Conservation (phyloP, 2,329 filamentous ascomycete genomes). For the Botrytis pseudocinerea region DNA sequence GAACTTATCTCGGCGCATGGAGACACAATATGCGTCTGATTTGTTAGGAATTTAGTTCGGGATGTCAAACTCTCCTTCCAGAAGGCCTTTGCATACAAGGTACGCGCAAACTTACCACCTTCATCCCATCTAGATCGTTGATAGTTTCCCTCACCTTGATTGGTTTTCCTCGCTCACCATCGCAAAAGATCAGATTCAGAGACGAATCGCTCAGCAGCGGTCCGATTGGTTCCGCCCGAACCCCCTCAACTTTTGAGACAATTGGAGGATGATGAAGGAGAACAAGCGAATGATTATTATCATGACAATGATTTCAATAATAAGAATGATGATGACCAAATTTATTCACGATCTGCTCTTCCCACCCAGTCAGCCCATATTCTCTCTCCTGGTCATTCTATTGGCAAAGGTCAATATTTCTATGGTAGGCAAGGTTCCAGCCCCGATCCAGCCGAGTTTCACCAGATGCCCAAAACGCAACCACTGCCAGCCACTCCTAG, state of each 20-base stretch:
- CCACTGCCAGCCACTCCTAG: conserved; percentile 27
- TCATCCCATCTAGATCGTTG: neutral
- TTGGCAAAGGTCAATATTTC: conserved; percentile 27
- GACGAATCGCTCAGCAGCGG: conserved; percentile 30
- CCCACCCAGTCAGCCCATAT: conserved; percentile 40
- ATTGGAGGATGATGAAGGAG: conserved; percentile 15
- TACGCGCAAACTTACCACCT: conserved; percentile 15
- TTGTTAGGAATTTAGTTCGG: conserved; percentile 28
- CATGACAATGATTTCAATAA: conserved; percentile 21
- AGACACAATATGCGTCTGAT: conserved; percentile 25
- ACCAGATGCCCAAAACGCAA: conserved; percentile 32
- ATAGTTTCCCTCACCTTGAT: conserved; percentile 17
- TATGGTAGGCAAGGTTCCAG: conserved; percentile 27
- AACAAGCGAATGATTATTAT: conserved; percentile 1
- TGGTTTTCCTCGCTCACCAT: conserved; percentile 18
- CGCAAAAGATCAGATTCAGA: conserved; percentile 33
- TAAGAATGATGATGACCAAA: conserved; percentile 31
- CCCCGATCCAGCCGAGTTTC: conserved; percentile 37
- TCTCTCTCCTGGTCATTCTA: conserved; percentile 30
- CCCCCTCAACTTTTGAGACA: conserved; percentile 30
- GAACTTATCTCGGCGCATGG: conserved; percentile 21
- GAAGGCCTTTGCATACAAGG: conserved; percentile 28
- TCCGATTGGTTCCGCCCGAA: conserved; percentile 31
- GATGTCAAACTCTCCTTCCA: conserved; percentile 28
- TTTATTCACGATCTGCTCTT: conserved; percentile 40